phyloP scores from a whole-genome alignment of 179 eudicot species.

The Kewa caespitosa region DNA sequence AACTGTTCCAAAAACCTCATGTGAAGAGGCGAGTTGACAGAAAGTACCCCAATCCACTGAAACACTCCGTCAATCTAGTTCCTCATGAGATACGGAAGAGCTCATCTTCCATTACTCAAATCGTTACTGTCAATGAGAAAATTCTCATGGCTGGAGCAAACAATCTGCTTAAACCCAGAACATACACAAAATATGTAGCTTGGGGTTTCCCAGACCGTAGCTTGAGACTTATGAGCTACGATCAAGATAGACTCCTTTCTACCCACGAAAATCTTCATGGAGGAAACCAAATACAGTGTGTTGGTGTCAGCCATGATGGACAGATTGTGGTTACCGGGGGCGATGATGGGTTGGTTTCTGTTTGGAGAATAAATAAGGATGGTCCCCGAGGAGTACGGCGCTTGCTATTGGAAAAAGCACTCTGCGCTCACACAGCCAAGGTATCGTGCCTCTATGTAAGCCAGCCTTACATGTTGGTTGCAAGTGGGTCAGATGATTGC shows the following conservation, averaged over 20 bases:
- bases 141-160: constrained; percentile 66
- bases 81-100: constrained; percentile 64
- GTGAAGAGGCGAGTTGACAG: constrained; percentile 68
- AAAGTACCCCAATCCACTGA: constrained; percentile 73
- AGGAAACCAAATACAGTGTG: constrained; percentile 86
- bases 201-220: constrained; percentile 99
- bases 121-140: constrained; percentile 63
- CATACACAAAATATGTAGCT: constrained; percentile 74
- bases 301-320: constrained; percentile 83
- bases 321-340: constrained; percentile 81
- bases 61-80: constrained; percentile 50
- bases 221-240: constrained; percentile 76
- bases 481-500: constrained; percentile 92
- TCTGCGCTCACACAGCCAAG: constrained; percentile 72
- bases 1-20: constrained; percentile 83
- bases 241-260: constrained; percentile 80
- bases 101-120: constrained; percentile 78
- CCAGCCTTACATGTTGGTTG: constrained; percentile 95
- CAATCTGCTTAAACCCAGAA: constrained; percentile 81
- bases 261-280: constrained; percentile 96
- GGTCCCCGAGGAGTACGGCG: constrained; percentile 50
- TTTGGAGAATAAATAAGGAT: constrained; percentile 76
- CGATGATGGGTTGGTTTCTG: constrained; percentile 78
- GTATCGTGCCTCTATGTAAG: constrained; percentile 79
- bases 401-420: constrained; percentile 64